Base-by-base conservation (phyloP, 352 stramenopile genomes). In the Phytophthora citricola region DNA sequence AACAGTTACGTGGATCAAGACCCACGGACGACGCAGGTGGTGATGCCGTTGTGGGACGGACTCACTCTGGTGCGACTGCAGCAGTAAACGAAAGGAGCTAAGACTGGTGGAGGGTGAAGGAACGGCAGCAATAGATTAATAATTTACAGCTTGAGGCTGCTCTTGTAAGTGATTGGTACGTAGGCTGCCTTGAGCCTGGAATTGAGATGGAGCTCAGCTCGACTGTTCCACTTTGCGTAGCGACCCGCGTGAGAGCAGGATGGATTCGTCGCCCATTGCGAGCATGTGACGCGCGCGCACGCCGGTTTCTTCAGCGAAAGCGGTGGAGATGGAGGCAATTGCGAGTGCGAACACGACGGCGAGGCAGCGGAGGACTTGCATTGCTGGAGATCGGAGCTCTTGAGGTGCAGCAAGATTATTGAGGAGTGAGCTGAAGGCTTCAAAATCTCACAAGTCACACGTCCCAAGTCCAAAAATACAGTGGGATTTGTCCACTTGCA, bases 21-120 rank as follows among this genome's bases (percentile, higher is more conserved):
- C 66, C 17, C 78, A 47, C 78, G 93, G 40, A 82, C 88, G 6
- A 75, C 86, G n/a, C 90, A 96, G 31, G 62, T 97, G 43, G 63
- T 98, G 38, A 64, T 98, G 50, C 90, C 91, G 22, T 67, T 98
- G 22, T 89, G 92, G 78, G 94, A 98, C 79, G 94, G 94, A 12
- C 69, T 98, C 5, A 98, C 90, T 27, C 55, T 92, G 17, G 54
- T 90, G 14, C 38, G n/a, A 22, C 38, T 43, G 15, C 14, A 41
- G 26, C 22, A 36, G 24, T 50, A 32, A 51, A 51, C 29, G 29
- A 34, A 14, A 36, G 3, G 9, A 36, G 3, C 31, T 14, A 36
- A 36, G 8, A 36, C 29, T 32, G 31, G 31, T 34, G 29, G 29
- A 34, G 10, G 9, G 31, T 36, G 31, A 9, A 9, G 31, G 50